Conservation (phyloP, 306 rosid species). For the Mimosa pudica region DNA sequence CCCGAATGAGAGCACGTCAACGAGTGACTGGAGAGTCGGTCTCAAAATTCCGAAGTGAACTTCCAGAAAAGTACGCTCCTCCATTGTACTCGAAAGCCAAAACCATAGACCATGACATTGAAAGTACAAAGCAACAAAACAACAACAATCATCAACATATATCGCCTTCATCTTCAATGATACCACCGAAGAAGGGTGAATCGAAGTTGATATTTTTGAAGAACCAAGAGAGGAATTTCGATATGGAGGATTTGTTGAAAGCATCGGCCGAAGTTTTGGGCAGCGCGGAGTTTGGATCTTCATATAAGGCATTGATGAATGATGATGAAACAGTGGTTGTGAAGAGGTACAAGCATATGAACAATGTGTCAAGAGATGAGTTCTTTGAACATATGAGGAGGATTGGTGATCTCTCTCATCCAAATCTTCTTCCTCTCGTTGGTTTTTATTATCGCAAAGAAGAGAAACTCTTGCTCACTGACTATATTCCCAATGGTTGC, state of each 20-base stretch:
- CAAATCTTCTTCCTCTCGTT: slow-evolving; percentile 71
- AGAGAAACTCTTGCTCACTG: slow-evolving; percentile 79
- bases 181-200: slow-evolving; percentile 46
- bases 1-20: slow-evolving; percentile 24
- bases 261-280: slow-evolving; percentile 92
- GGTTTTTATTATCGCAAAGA: slow-evolving; percentile 80
- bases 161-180: neutral
- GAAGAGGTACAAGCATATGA: slow-evolving; percentile 90
- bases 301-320: slow-evolving; percentile 69
- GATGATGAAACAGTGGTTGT: slow-evolving; percentile 66
- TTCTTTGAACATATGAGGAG: slow-evolving; percentile 87
- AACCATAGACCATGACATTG: slow-evolving; percentile 33
- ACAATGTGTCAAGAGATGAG: slow-evolving; percentile 72
- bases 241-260: slow-evolving; percentile 67
- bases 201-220: slow-evolving; percentile 63
- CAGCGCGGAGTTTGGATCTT: slow-evolving; percentile 85
- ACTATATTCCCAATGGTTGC: slow-evolving; percentile 68
- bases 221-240: slow-evolving; percentile 58
- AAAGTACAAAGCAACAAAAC: neutral
- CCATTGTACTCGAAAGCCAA: slow-evolving; percentile 36
- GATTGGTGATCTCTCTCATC: slow-evolving; percentile 65
- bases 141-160: neutral
- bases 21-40: neutral
- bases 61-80: slow-evolving; percentile 21
- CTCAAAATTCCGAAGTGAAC: slow-evolving; percentile 24